Evolutionary conservation across 768 basidiomycete genomes (phyloP), one percentile per base, ranked within the genome.

Genomic region (Kwoniella heveanensis): DNA sequence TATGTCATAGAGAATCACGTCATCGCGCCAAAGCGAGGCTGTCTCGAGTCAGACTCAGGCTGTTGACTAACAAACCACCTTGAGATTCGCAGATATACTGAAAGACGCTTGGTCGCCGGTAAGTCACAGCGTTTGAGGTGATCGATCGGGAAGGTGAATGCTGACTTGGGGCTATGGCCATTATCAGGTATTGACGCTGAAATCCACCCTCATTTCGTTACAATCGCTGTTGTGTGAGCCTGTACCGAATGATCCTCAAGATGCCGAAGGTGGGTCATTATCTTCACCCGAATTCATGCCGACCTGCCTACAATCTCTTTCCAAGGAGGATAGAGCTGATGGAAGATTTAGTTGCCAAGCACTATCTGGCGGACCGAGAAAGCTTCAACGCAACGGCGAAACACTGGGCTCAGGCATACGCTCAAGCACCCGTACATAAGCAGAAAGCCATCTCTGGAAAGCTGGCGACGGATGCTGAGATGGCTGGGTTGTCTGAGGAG

Each of bases 231-330:
- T 98, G 19, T 95, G 92, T 80, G 90, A 88, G 9, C 95, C 95
- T 0, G 92, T 96, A 77, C 94, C 95, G 8, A 90, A 90, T 67
- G 95, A 97, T 76, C 95, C 94, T 0, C 94, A 97, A 81, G 95
- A 98, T 76, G 95, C 94, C 0, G 93, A 98, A 81, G 81, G 81
- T 81, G 49, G 26, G 76, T 68, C n/a, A n/a, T n/a, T n/a, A n/a
- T n/a, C n/a, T n/a, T n/a, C n/a, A n/a, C n/a, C n/a, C n/a, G n/a
- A n/a, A n/a, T n/a, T n/a, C n/a, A n/a, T n/a, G n/a, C n/a, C n/a
- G n/a, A n/a, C n/a, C n/a, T n/a, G n/a, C n/a, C n/a, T n/a, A n/a
- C n/a, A n/a, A n/a, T n/a, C n/a, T n/a, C n/a, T n/a, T n/a, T n/a
- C n/a, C n/a, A n/a, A n/a, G n/a, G n/a, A n/a, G n/a, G n/a, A n/a